Evolutionary conservation across 2,329 filamentous ascomycete genomes (phyloP), one percentile per base, ranked within the genome.

Genomic region (Cadophora sp.): DNA sequence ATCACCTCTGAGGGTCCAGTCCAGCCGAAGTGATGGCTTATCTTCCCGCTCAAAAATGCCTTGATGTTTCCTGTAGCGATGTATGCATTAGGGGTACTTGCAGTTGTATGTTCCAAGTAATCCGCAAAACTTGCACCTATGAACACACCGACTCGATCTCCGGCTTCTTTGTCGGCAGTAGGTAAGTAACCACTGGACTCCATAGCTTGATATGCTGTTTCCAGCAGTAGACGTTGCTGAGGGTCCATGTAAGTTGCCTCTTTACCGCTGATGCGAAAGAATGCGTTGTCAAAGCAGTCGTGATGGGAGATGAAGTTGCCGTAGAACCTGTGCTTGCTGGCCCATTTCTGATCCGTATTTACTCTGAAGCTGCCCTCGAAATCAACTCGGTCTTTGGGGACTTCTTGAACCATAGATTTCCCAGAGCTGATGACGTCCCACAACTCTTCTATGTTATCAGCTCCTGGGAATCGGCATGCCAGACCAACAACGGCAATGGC

Each of bases 1-100:
- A 62, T 45, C n/a, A 51, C 45, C 45, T 51, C 59, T 16, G 20
- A 50, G 11, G 59, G 59, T 22, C 59, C 59, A 33, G 41, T 45
- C 59, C 59, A 62, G n/a, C 59, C 59, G 33, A 62, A 62, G 55
- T 59, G 33, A 16, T 59, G 55, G 14, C 39, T 43, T 18, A 43
- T 18, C 39, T 43, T 13, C 11, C 39, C 39, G 16, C 13, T 18
- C 13, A 43, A 14, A 11, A 43, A 43, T 14, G 39, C 39, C 13
- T 18, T 13, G 13, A 43, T 13, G 11, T 43, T 13, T 4, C 39
- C 39, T 9, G 39, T 43, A 14, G 39, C 39, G 4, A 18, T 14
- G 16, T 14, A 43, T 3, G 39, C 39, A 43, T 13, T 14, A 4
- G 39, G 13, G 11, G 11, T 43, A 43, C 16, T 13, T 13, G 13